phyloP scores from a whole-genome alignment of 2,329 filamentous ascomycete species.

The Elsinoe ampelina region DNA sequence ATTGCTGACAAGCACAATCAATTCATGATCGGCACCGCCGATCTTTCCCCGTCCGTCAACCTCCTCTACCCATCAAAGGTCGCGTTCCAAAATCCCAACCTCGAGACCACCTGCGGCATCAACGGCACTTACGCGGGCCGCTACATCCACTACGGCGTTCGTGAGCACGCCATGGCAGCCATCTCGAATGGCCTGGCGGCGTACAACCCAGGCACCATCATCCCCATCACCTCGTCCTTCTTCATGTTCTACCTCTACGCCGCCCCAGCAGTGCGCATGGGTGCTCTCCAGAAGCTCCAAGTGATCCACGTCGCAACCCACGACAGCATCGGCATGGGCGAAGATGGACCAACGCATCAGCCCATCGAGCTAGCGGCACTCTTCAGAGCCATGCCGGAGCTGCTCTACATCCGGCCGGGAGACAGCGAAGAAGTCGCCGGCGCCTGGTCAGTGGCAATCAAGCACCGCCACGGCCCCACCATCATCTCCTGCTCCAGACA shows the following conservation, averaged over 20 bases:
- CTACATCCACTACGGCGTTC: conserved; percentile 50
- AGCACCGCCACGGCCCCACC: conserved; percentile 30
- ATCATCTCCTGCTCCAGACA: conserved; percentile 40
- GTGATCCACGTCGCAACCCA: conserved; percentile 32
- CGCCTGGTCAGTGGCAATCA: conserved; percentile 34
- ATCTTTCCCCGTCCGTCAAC: conserved; percentile 31
- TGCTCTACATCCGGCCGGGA: conserved; percentile 30
- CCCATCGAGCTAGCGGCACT: conserved; percentile 30
- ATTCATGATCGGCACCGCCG: conserved; percentile 31
- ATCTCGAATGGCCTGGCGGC: conserved; percentile 37
- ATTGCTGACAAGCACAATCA: conserved; percentile 25
- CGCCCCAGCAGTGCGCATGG: conserved; percentile 31
- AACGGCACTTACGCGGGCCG: conserved; percentile 45
- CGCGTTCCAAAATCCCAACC: conserved; percentile 39
- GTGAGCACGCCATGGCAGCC: conserved; percentile 53
- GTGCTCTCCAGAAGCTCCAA: conserved; percentile 29
- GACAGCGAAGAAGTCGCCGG: conserved; percentile 33
- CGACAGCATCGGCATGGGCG: conserved; percentile 30
- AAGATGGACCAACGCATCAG: conserved; percentile 32
- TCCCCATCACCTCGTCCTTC: conserved; percentile 30
- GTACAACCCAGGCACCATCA: conserved; percentile 28
- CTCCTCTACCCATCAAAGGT: conserved; percentile 37
- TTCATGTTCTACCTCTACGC: conserved; percentile 36
- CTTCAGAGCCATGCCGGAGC: conserved; percentile 31
- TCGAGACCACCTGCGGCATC: conserved; percentile 34